Percentiles rank a stretch among this genome's conserved stretches.
Evolutionary conservation across 495 filamentous ascomycete species (phyloP).

Genomic region (Tuber aestivum): DNA sequence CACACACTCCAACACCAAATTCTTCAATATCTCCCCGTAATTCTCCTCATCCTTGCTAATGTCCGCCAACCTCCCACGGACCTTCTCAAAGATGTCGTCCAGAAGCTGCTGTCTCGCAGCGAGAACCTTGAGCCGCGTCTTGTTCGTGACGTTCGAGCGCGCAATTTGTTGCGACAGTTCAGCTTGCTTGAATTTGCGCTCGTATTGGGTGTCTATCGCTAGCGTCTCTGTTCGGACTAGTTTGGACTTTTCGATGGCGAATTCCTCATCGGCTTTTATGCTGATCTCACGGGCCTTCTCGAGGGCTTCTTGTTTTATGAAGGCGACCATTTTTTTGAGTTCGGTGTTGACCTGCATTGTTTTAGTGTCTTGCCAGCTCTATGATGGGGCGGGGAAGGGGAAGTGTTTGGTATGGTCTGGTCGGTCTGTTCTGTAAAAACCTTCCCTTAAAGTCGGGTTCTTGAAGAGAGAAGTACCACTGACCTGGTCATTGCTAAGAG

Average conservation of each 20-base stretch:
- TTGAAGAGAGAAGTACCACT: slow-evolving; percentile 26
- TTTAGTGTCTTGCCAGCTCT: slow-evolving; percentile 13
- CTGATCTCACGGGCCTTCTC: slow-evolving; percentile 97
- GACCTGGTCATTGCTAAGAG: slow-evolving; percentile 96
- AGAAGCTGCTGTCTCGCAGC: slow-evolving; percentile 80
- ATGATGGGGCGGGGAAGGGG: slow-evolving; percentile 19
- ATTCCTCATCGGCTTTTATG: slow-evolving; percentile 97
- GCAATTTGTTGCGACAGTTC: slow-evolving; percentile 97
- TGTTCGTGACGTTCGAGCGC: slow-evolving; percentile 87
- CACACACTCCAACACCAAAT: slow-evolving; percentile 78
- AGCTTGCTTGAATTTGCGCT: slow-evolving; percentile 97
- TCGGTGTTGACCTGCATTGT: slow-evolving; percentile 74
- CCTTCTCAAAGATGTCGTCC: slow-evolving; percentile 81
- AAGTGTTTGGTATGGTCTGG: slow-evolving; percentile 4
- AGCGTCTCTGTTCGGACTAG: slow-evolving; percentile 90
- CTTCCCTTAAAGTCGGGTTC: not conserved
- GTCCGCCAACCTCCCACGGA: slow-evolving; percentile 59
- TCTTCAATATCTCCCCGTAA: slow-evolving; percentile 70
- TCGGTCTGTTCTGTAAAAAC: slow-evolving; percentile 5
- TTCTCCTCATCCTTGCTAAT: slow-evolving; percentile 61
- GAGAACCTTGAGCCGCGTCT: slow-evolving; percentile 82
- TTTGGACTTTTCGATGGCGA: slow-evolving; percentile 96
- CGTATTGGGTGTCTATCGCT: slow-evolving; percentile 83
- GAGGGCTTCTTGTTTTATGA: slow-evolving; percentile 96
- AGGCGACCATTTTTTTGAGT: slow-evolving; percentile 99